Conservation (phyloP, 208 protist genomes). For the Leishmania gerbilli region DNA sequence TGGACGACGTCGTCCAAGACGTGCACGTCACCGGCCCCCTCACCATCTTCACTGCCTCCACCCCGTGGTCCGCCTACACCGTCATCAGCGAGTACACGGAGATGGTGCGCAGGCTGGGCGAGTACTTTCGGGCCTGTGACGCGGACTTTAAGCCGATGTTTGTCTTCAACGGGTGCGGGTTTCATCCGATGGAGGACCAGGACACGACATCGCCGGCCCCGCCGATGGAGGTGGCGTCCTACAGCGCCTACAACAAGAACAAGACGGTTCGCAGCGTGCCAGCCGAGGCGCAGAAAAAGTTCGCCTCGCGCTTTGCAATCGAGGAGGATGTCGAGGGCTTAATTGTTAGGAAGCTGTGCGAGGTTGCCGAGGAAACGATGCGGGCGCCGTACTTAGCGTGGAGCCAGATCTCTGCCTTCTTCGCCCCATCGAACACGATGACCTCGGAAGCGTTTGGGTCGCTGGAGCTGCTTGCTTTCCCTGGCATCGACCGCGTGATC, state of each 20-base stretch:
- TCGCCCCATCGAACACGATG: slow-evolving; percentile 42
- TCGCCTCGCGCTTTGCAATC: slow-evolving; percentile 64
- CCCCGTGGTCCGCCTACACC: slow-evolving; percentile 66
- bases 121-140: slow-evolving; percentile 17
- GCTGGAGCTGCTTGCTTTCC: slow-evolving; percentile 85
- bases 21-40: slow-evolving; percentile 58
- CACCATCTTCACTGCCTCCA: slow-evolving; percentile 73
- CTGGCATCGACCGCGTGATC: slow-evolving; percentile 83
- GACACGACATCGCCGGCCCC: slow-evolving; percentile 25
- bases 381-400: slow-evolving; percentile 87
- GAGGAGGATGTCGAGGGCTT: slow-evolving; percentile 81
- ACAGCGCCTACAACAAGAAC: slow-evolving; percentile 22
- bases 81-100: slow-evolving; percentile 48
- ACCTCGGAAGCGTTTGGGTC: slow-evolving; percentile 79
- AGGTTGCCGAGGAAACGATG: slow-evolving; percentile 55
- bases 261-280: slow-evolving; percentile 24
- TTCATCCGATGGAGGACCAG: slow-evolving; percentile 32
- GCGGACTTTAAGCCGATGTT: slow-evolving; percentile 50
- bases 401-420: slow-evolving; percentile 85
- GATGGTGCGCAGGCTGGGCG: slow-evolving; percentile 28
- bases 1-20: slow-evolving; percentile 68
- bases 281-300: slow-evolving; percentile 40
- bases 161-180: slow-evolving; percentile 70
- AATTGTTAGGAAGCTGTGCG: slow-evolving; percentile 66
- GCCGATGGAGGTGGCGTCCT: slow-evolving; percentile 25